phyloP scores from a whole-genome alignment of 169 alveolate genomes.

The Plasmodium coatneyi region DNA sequence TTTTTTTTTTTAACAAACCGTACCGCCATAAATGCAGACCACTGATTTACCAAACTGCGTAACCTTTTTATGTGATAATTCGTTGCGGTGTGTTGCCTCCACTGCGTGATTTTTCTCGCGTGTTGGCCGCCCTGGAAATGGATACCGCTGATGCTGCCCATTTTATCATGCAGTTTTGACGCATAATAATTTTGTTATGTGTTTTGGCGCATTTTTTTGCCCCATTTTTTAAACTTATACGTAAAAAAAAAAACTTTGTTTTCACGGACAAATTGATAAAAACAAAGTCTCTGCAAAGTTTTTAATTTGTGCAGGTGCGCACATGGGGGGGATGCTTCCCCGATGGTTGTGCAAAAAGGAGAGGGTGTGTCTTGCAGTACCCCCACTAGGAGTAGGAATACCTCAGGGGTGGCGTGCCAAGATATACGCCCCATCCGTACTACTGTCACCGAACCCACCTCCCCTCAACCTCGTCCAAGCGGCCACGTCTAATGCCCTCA shows the following conservation, averaged over 20 bases:
- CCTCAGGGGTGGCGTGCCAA: neutral
- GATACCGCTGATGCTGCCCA: neutral
- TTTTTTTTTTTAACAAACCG: neutral
- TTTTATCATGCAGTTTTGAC: neutral
- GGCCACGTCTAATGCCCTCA: neutral
- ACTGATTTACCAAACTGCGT: neutral
- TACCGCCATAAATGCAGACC: neutral
- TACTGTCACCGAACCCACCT: neutral
- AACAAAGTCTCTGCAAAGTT: neutral
- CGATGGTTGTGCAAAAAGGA: neutral
- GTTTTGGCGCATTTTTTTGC: neutral
- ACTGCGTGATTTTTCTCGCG: neutral
- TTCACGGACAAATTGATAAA: neutral
- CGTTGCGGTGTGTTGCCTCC: neutral
- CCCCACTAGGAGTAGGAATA: neutral
- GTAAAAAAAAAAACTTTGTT: neutral
- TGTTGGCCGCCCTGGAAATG: neutral
- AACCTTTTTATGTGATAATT: neutral
- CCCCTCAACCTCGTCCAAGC: slow-evolving; percentile 14
- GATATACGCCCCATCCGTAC: neutral
- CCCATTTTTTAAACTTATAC: neutral
- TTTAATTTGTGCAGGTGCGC: neutral
- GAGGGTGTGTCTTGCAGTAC: neutral
- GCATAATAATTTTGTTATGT: neutral
- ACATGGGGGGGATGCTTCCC: neutral